Base-by-base conservation (phyloP, 2,329 filamentous ascomycete species). In the Monilinia aucupariae region DNA sequence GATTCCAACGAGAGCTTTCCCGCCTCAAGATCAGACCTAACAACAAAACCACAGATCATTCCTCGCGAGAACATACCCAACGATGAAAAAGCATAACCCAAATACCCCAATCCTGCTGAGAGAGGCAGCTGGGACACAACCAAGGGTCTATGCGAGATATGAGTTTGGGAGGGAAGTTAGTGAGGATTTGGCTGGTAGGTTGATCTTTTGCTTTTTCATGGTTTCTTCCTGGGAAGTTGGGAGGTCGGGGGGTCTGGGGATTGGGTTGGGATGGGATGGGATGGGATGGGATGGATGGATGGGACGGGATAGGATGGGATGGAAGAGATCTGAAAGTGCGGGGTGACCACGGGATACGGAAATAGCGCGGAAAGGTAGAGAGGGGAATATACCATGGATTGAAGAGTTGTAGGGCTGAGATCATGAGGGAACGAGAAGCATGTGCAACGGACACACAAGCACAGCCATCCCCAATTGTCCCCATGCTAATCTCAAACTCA, bases 51-150 rank as follows among this genome's bases (percentile, higher is more conserved):
- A n/a, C 10, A 97, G 94, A 77, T 87, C 89, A 37, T 99, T 99
- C 79, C 83, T 99, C 69, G 88, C 88, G 68, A 86, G 91, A 75
- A 87, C 92, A 69, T 99, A 99, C 78, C 94, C 94, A 53, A 94
- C 90, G 65, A 97, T 99, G 93, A 99, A 99, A 86, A 96, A 96
- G 83, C 90, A 93, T 83, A 99, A 99, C 81, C 94, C 94, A 63
- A 81, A 90, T 77, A 92, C 85, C 55, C 94, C 94, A 61, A 97
- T 99, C 78, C 82, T 99, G 81, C 87, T 99, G 74, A 90, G 94
- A 75, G 94, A 97, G 81, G 94, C 93, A 60, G 80, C 85, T 71
- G 91, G 90, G 73, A 91, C 90, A 61, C 80, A 89, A 75, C 93
- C 94, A 68, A 89, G 86, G 77, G 85, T 99, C 68, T 97, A 89